phyloP scores from a whole-genome alignment of 441 rosid genomes.

The Dalechampia spathulata region DNA sequence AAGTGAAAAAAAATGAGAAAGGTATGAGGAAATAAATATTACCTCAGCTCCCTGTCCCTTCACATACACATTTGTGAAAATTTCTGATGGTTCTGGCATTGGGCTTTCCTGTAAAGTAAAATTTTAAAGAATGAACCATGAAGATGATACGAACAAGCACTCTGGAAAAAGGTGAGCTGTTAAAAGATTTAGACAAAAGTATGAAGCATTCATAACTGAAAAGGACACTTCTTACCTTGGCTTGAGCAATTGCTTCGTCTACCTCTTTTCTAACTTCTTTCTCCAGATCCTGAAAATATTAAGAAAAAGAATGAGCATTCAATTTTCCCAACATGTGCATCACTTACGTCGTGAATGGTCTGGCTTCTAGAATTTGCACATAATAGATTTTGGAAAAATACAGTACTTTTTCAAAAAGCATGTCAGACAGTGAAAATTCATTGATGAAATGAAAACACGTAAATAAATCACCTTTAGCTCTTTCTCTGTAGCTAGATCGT shows the following conservation, averaged over 20 bases:
- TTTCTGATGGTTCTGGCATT: conserved; percentile 83
- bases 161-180: no score
- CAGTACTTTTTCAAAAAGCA: no score
- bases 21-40: conserved; percentile 19
- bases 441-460: no score
- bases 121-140: conserved; percentile 7
- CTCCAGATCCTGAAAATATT: conserved; percentile 67
- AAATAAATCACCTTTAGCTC: conserved; percentile 70
- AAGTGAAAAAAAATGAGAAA: no score
- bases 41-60: conserved; percentile 83
- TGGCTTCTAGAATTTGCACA: no score
- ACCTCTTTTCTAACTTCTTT: conserved; percentile 89
- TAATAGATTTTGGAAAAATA: no score
- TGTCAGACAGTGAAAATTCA: no score
- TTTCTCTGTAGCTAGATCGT: conserved; percentile 90
- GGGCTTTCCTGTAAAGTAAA: conserved; percentile 68
- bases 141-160: not conserved
- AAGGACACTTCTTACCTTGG: conserved; percentile 49
- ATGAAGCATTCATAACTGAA: not conserved
- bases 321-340: not conserved
- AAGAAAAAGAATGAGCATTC: conserved; percentile 5
- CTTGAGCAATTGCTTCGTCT: conserved; percentile 87
- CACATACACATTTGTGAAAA: conserved; percentile 66
- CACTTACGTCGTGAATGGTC: no score
- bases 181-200: no score